A percentile compares a stretch with the other conserved stretches of the same genome.
These are phyloP conservation scores for Stephanodiscus triporus DNA, from an alignment of 108 stramenopile genomes.

Conservation along the genomic window DNA sequence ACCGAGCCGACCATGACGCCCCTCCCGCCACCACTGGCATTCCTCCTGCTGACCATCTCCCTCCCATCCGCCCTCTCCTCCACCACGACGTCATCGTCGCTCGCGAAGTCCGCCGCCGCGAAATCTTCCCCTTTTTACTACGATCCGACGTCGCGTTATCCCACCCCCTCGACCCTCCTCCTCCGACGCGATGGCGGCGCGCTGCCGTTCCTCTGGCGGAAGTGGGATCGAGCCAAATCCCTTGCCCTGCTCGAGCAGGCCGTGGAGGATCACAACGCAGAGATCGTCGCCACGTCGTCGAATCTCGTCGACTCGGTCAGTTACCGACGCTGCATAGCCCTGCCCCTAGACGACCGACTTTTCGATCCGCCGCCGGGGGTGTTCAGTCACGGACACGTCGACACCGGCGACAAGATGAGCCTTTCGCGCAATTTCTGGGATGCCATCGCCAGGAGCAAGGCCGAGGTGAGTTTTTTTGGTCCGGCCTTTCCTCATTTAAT, in stretches of 20 bases:
- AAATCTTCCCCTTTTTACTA: constrained; percentile 15
- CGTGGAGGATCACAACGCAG: constrained; percentile 88
- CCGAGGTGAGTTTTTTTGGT: constrained; percentile 48
- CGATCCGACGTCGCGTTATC: constrained; percentile 23
- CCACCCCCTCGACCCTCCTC: constrained; percentile 13
- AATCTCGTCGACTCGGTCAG: constrained; percentile 36
- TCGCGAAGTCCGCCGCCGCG: too few species aligned
- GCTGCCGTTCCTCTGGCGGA: constrained; percentile 14
- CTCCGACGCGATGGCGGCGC: constrained; percentile 10
- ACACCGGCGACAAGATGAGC: constrained; percentile 89
- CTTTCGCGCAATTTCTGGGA: constrained; percentile 75
- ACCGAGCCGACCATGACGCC: too few species aligned
- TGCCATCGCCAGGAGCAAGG: constrained; percentile 66
- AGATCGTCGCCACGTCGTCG: constrained; percentile 65
- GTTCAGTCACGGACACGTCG: constrained; percentile 83
- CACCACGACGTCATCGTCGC: not conserved
- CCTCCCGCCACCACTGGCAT: too few species aligned
- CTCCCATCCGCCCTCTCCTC: not conserved
- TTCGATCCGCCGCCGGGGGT: constrained; percentile 89
- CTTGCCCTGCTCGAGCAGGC: constrained; percentile 74
- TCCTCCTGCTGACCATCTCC: too few species aligned
- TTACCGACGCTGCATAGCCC: constrained; percentile 66
- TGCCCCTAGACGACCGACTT: constrained; percentile 73
- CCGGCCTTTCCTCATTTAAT: too few species aligned
- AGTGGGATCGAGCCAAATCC: constrained; percentile 36